Evolutionary conservation across 106 monocot species (phyloP).

Genomic region (Triglochin maritima): DNA sequence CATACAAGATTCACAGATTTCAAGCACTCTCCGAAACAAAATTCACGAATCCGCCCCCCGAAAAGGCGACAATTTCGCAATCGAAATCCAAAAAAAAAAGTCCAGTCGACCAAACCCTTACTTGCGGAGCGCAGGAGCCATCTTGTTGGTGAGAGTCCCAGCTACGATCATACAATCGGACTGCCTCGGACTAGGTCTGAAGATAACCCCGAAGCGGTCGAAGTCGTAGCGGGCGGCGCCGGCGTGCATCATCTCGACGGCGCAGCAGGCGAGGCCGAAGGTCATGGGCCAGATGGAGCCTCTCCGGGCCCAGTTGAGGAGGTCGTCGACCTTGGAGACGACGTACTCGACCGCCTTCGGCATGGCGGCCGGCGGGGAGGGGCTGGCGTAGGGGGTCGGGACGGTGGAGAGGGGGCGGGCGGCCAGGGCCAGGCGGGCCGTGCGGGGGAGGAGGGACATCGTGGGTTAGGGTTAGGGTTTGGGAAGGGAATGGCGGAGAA

Average conservation of each 20-base stretch:
- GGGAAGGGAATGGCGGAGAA: background rate
- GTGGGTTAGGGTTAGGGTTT: background rate
- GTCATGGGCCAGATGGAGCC: constrained; percentile 49
- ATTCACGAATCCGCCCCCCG: no score
- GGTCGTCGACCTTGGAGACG: constrained; percentile 96
- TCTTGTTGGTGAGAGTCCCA: constrained; percentile 57
- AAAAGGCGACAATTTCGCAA: background rate
- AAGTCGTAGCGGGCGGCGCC: constrained; percentile 90
- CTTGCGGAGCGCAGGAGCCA: constrained; percentile 78
- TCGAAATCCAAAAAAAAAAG: background rate
- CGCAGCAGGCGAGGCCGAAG: constrained; percentile 97
- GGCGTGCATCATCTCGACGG: constrained; percentile 99
- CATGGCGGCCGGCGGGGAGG: constrained; percentile 49
- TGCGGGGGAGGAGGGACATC: constrained; percentile 25
- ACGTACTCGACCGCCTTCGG: constrained; percentile 94
- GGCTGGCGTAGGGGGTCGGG: constrained; percentile 28
- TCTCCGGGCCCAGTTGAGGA: constrained; percentile 86
- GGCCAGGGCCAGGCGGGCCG: constrained; percentile 21
- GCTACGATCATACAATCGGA: constrained; percentile 99
- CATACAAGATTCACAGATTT: no score
- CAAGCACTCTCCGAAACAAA: no score
- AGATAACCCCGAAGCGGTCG: constrained; percentile 93
- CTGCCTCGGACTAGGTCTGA: constrained; percentile 92
- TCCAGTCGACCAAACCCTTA: constrained; percentile 17
- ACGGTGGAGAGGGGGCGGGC: constrained; percentile 15